phyloP scores from a whole-genome alignment of 805 yeast genomes.

The Pichia thaimueangensis region DNA sequence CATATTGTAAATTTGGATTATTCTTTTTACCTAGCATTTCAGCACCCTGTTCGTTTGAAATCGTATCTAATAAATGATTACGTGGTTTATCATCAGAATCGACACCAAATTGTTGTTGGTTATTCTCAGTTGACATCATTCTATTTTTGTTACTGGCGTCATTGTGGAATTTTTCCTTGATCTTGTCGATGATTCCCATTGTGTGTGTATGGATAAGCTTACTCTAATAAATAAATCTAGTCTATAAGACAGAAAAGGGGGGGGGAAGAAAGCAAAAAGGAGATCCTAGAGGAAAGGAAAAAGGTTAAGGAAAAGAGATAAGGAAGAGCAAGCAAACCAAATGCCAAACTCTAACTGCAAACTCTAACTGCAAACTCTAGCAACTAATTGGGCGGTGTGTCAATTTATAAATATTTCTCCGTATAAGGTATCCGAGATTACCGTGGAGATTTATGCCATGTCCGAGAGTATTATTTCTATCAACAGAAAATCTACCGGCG shows the following conservation, averaged over 20 bases:
- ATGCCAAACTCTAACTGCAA: too few species aligned
- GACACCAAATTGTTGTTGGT: conserved; percentile 10
- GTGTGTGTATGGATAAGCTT: neutral
- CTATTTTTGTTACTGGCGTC: conserved; percentile 6
- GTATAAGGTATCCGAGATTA: too few species aligned
- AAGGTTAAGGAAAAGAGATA: neutral
- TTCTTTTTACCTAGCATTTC: neutral
- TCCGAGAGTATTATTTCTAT: too few species aligned
- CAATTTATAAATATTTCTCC: too few species aligned
- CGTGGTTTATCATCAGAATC: conserved; percentile 10
- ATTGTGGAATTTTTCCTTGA: conserved; percentile 6
- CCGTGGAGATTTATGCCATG: too few species aligned
- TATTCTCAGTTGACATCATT: conserved; percentile 11
- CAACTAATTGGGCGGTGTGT: too few species aligned
- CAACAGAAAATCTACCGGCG: too few species aligned
- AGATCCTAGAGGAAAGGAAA: neutral
- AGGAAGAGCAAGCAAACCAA: too few species aligned
- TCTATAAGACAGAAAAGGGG: neutral
- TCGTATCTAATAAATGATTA: conserved; percentile 14
- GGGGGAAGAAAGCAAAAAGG: neutral
- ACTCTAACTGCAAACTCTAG: too few species aligned
- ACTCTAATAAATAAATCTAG: neutral
- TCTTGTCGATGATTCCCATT: conserved; percentile 13
- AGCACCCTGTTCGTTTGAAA: conserved; percentile 13
- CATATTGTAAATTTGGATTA: neutral